Evolutionary conservation across 495 filamentous ascomycete species (phyloP).

Genomic region (Penicillium paradoxum): DNA sequence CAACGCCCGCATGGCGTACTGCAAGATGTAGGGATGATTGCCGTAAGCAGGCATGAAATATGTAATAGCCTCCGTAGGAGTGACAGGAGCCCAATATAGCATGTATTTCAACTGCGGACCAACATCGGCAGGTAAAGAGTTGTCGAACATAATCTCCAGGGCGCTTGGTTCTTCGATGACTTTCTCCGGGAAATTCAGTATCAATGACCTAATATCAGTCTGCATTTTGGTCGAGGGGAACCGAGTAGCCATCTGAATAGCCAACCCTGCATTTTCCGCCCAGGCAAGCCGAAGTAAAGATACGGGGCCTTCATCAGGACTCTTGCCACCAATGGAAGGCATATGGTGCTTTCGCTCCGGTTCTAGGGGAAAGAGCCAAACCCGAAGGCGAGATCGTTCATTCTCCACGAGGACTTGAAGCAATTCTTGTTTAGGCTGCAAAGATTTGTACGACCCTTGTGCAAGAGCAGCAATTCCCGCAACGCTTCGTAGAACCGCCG

Average conservation of each 20-base stretch:
- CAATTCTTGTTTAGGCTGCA: slow-evolving; percentile 75
- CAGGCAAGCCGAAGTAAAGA: slow-evolving; percentile 75
- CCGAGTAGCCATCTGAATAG: slow-evolving; percentile 72
- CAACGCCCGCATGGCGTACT: slow-evolving; percentile 94
- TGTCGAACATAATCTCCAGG: slow-evolving; percentile 73
- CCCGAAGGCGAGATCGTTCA: slow-evolving; percentile 74
- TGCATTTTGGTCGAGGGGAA: slow-evolving; percentile 71
- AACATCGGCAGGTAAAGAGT: slow-evolving; percentile 70
- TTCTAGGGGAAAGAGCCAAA: slow-evolving; percentile 84
- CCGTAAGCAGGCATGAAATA: slow-evolving; percentile 89
- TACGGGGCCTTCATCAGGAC: slow-evolving; percentile 31
- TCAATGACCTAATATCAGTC: slow-evolving; percentile 68
- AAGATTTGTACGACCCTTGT: slow-evolving; percentile 53
- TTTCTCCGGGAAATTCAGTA: slow-evolving; percentile 78
- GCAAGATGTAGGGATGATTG: slow-evolving; percentile 91
- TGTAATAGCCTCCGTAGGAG: slow-evolving; percentile 86
- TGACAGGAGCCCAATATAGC: slow-evolving; percentile 90
- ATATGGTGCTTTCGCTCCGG: slow-evolving; percentile 58
- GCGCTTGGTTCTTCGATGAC: slow-evolving; percentile 74
- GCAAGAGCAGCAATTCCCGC: slow-evolving; percentile 51
- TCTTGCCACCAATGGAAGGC: slow-evolving; percentile 31
- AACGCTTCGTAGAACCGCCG: slow-evolving; percentile 53
- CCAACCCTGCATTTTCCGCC: slow-evolving; percentile 74
- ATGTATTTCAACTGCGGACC: slow-evolving; percentile 87
- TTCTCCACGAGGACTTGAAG: slow-evolving; percentile 74